These are phyloP conservation scores for Russula sp. DNA, from an alignment of 768 basidiomycete species.

Conservation along the genomic window DNA sequence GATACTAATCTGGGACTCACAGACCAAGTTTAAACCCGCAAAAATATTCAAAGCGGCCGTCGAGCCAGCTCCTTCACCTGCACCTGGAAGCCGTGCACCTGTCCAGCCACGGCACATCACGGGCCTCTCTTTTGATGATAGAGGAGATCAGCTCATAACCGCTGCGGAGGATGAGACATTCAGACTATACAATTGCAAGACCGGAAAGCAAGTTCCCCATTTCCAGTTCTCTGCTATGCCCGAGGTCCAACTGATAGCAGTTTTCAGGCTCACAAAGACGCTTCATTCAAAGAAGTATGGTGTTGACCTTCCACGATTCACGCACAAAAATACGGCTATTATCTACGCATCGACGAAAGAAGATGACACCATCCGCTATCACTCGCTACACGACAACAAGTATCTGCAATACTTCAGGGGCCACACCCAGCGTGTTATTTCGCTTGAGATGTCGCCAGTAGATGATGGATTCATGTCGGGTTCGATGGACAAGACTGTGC, in stretches of 20 bases:
- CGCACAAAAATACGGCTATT: constrained; percentile 82
- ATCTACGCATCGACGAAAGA: constrained; percentile 92
- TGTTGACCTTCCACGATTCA: constrained; percentile 89
- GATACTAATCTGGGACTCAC: constrained; percentile 8
- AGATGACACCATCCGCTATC: constrained; percentile 92
- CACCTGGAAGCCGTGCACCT: constrained; percentile 35
- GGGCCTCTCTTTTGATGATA: constrained; percentile 85
- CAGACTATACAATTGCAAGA: constrained; percentile 80
- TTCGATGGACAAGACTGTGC: constrained; percentile 89
- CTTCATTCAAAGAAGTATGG: constrained; percentile 96
- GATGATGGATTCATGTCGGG: constrained; percentile 97
- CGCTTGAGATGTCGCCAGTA: constrained; percentile 84
- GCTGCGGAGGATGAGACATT: constrained; percentile 92
- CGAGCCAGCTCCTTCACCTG: constrained; percentile 50
- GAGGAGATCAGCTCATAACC: constrained; percentile 81
- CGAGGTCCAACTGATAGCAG: constrained; percentile 29
- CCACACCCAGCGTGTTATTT: constrained; percentile 84
- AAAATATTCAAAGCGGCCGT: constrained; percentile 82
- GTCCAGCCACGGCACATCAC: constrained; percentile 60
- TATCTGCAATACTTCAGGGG: constrained; percentile 95
- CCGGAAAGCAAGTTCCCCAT: constrained; percentile 77
- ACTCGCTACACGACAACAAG: constrained; percentile 93
- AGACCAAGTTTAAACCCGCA: constrained; percentile 80
- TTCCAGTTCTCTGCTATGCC: constrained; percentile 17
- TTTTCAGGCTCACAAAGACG: constrained; percentile 63